Evolutionary conservation across 805 yeast genomes (phyloP).

Genomic region (Kluyveromyces siamensis): DNA sequence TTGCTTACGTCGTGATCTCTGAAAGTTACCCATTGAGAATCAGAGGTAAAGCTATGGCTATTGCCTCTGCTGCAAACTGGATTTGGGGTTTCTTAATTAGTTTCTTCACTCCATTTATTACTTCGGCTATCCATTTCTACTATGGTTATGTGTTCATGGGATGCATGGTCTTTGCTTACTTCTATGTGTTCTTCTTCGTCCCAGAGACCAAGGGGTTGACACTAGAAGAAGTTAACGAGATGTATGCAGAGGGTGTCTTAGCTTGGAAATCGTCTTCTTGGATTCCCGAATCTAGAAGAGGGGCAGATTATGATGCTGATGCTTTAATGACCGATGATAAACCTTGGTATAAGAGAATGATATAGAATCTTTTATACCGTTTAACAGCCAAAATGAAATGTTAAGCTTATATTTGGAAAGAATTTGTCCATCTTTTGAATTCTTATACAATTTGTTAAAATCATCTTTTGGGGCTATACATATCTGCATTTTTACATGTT

Average conservation of each 20-base stretch:
- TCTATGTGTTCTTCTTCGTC: constrained; percentile 65
- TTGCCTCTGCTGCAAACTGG: constrained; percentile 60
- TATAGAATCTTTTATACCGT: background rate
- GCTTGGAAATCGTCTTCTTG: constrained; percentile 43
- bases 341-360: constrained; percentile 22
- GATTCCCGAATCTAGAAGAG: constrained; percentile 41
- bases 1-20: constrained; percentile 56
- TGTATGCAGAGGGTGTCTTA: constrained; percentile 36
- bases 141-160: constrained; percentile 62
- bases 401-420: too few relatives aligned
- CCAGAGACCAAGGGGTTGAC: constrained; percentile 76
- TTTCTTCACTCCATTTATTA: constrained; percentile 68
- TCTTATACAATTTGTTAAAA: background rate
- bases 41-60: constrained; percentile 48
- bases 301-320: constrained; percentile 21
- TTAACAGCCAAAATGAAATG: background rate
- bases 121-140: constrained; percentile 55
- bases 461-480: too few relatives aligned
- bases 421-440: too few relatives aligned
- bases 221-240: constrained; percentile 72
- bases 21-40: constrained; percentile 70
- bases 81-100: constrained; percentile 63
- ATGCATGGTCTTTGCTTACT: constrained; percentile 46
- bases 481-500: too few relatives aligned
- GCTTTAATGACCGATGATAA: constrained; percentile 22